Conservation (phyloP, 345 rosid genomes). For the Euphorbia lathyris region DNA sequence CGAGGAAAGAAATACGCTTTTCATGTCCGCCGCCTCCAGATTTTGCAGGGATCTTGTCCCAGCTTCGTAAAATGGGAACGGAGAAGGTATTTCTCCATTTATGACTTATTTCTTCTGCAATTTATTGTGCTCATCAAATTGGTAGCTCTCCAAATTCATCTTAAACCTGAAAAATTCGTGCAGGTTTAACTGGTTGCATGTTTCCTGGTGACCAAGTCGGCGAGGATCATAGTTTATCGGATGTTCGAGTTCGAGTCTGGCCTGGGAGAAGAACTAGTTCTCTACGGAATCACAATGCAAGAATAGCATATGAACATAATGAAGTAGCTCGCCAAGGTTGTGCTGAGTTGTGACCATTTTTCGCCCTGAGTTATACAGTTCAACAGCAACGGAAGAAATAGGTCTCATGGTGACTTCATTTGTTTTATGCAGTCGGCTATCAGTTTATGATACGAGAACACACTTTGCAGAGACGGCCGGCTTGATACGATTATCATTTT, state of each 20-base stretch:
- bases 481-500: no score
- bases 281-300: background rate
- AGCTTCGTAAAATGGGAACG: constrained; percentile 56
- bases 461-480: no score
- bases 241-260: background rate
- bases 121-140: background rate
- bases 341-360: background rate
- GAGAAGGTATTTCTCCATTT: constrained; percentile 39
- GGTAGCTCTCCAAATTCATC: background rate
- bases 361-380: background rate
- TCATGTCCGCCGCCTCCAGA: constrained; percentile 79
- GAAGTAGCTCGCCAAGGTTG: no score
- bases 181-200: background rate
- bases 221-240: background rate
- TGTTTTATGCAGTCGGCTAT: background rate
- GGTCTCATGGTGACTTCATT: background rate
- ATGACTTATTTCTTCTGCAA: background rate
- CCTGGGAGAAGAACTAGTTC: background rate
- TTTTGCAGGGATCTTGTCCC: constrained; percentile 49
- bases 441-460: no score
- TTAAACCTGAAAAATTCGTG: background rate
- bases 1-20: constrained; percentile 51
- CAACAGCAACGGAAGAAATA: background rate
- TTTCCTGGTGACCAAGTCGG: background rate
- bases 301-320: background rate